phyloP scores from a whole-genome alignment of 176 grass and related monocot genomes.

The Zizania latifolia region DNA sequence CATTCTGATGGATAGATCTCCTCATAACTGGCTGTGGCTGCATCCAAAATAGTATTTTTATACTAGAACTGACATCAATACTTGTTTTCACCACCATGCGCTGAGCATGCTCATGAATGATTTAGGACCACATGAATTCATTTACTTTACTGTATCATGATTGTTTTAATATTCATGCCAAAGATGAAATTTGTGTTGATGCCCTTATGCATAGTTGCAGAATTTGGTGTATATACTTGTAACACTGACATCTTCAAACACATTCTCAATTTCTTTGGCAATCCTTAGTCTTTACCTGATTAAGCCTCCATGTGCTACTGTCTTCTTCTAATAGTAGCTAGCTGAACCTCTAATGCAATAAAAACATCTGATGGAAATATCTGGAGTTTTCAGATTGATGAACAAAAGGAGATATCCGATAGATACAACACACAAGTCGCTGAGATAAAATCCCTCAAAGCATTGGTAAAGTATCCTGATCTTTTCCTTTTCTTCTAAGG shows the following conservation, averaged over 20 bases:
- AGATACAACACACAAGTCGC: constrained; percentile 50
- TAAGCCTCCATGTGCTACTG: not conserved
- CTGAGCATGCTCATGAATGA: not conserved
- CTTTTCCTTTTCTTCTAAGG: constrained; percentile 19
- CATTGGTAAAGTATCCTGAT: constrained; percentile 54
- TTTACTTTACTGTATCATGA: not conserved
- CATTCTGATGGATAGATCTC: not conserved
- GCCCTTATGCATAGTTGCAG: not conserved
- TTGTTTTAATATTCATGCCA: not conserved
- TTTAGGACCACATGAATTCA: not conserved
- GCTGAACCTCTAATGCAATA: constrained; percentile 4
- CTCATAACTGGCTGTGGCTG: not conserved
- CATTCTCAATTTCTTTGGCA: not conserved
- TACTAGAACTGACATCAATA: not conserved
- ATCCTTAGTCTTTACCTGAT: not conserved
- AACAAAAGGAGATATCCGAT: constrained; percentile 56
- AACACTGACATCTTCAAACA: not conserved
- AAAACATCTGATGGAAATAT: constrained; percentile 28
- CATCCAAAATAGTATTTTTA: not conserved
- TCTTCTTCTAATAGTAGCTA: constrained; percentile 12
- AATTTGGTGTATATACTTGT: constrained; percentile 12
- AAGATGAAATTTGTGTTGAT: constrained; percentile 4
- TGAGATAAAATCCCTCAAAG: constrained; percentile 76
- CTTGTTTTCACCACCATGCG: not conserved
- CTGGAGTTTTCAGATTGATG: constrained; percentile 60